Conservation (phyloP, 306 rosid species). For the Prunus mongolica region DNA sequence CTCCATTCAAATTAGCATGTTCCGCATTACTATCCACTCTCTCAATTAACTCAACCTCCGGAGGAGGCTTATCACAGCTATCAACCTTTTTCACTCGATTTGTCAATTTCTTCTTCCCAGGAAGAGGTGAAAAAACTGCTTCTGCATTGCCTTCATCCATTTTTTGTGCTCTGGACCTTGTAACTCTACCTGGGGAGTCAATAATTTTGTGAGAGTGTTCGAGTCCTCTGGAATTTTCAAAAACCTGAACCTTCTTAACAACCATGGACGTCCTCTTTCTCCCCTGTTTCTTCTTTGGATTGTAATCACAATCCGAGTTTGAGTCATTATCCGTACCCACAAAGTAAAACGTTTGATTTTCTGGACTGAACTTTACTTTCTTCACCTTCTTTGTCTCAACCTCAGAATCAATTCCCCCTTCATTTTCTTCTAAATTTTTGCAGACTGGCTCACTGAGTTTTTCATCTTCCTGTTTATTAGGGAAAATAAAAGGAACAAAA, state of each 20-base stretch:
- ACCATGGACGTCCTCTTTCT: conserved; percentile 7
- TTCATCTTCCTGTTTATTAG: conserved; percentile 19
- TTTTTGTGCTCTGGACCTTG: conserved; percentile 15
- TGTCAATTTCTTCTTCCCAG: conserved; percentile 17
- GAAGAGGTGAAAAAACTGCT: neutral
- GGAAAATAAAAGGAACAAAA: neutral
- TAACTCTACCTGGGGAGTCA: neutral
- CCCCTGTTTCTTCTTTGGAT: neutral
- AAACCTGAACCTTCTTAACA: neutral
- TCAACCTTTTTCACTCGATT: neutral
- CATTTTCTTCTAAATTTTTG: neutral
- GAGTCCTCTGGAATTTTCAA: neutral
- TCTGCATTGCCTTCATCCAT: conserved; percentile 1
- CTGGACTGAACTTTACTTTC: conserved; percentile 34
- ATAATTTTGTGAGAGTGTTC: neutral
- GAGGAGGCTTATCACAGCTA: neutral
- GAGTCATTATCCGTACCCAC: conserved; percentile 21
- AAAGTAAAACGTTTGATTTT: conserved; percentile 24
- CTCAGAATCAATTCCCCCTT: conserved; percentile 8
- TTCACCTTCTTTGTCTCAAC: neutral
- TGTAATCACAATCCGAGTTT: neutral
- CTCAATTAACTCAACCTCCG: neutral
- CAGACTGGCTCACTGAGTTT: neutral
- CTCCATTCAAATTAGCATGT: neutral
- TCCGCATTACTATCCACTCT: neutral